Conservation (phyloP, 2,329 filamentous ascomycete genomes). For the Ilyonectria sp. region DNA sequence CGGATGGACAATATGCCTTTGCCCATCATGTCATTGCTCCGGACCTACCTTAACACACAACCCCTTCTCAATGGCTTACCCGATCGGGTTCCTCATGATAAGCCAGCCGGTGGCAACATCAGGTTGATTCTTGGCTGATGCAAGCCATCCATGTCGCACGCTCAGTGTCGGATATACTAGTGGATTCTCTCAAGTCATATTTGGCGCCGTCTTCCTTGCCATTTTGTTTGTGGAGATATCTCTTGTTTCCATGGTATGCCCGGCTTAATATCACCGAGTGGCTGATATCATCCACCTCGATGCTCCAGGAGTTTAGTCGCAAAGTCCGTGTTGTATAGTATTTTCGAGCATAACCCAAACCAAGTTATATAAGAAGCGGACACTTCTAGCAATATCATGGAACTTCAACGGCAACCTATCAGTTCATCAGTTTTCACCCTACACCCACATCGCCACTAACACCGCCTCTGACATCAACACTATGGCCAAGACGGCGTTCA, state of each 20-base stretch:
- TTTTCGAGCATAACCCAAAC: neutral
- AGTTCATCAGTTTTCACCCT: neutral
- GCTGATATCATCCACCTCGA: neutral
- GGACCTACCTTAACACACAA: neutral
- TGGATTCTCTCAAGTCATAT: neutral
- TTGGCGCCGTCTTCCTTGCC: neutral
- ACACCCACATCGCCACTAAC: neutral
- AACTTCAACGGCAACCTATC: neutral
- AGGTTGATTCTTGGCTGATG: neutral
- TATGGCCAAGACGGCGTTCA: conserved; percentile 26
- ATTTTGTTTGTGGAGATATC: neutral
- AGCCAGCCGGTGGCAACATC: neutral
- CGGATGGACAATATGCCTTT: neutral
- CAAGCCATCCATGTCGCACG: neutral
- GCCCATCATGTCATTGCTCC: neutral
- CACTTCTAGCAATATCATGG: neutral
- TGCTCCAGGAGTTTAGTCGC: neutral
- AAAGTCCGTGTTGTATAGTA: neutral
- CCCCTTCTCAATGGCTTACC: neutral
- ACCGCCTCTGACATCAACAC: neutral
- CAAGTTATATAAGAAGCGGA: neutral
- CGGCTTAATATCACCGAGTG: neutral
- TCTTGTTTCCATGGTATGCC: neutral
- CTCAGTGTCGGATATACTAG: neutral
- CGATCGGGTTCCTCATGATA: neutral